A percentile compares a stretch with the other conserved stretches of the same genome.
Conservation (phyloP, 768 basidiomycete species). For the Mrakia blollopis region DNA sequence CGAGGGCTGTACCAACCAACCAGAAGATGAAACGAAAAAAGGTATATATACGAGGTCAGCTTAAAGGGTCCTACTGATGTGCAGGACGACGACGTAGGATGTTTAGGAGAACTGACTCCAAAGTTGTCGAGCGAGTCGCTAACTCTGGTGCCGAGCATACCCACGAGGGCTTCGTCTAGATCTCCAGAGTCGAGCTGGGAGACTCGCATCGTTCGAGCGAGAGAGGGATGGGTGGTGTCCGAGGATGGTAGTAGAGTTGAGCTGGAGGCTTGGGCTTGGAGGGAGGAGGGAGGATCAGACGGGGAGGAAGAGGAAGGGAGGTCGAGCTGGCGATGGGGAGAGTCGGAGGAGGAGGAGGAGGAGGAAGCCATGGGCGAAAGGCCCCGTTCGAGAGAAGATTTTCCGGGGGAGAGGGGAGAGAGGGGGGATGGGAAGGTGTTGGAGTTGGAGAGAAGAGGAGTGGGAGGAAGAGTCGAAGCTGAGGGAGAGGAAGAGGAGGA, state of each 20-base stretch:
- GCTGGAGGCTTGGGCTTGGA: not conserved
- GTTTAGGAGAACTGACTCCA: constrained; percentile 2
- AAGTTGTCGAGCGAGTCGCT: constrained; percentile 28
- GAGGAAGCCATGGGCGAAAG: no score
- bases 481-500: no score
- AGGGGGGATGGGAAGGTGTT: no score
- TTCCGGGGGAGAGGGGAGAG: no score
- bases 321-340: no score
- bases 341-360: no score
- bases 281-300: not conserved
- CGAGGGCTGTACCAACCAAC: not conserved
- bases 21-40: not conserved
- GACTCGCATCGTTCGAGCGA: constrained; percentile 18
- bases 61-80: no score
- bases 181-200: constrained; percentile 25
- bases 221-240: not conserved
- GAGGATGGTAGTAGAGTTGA: not conserved
- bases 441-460: no score
- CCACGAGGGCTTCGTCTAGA: constrained; percentile 28
- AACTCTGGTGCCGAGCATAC: constrained; percentile 23
- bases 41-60: not conserved
- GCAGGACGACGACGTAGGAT: not conserved
- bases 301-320: not conserved
- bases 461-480: no score
- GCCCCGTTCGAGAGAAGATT: no score